Evolutionary conservation across 176 grass and related monocot genomes (phyloP).

Genomic region (Musa acuminata): DNA sequence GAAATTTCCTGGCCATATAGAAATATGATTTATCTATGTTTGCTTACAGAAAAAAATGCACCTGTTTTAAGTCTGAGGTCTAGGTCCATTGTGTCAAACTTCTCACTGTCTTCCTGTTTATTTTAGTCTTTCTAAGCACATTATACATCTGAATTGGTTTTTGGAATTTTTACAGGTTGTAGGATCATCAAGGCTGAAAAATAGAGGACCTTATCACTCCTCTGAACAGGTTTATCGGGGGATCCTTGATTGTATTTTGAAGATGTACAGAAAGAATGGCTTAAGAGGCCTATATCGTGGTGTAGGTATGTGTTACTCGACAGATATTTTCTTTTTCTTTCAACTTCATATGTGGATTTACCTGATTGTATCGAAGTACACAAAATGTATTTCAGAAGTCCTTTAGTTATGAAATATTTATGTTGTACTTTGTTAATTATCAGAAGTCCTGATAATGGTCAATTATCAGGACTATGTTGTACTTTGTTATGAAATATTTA

Average conservation of each 20-base stretch:
- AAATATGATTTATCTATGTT: background rate
- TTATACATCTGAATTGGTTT: background rate
- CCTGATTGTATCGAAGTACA: background rate
- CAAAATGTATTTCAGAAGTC: background rate
- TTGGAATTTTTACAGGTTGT: conserved; percentile 39
- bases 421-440: too few relatives aligned
- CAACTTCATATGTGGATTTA: background rate
- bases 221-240: conserved; percentile 68
- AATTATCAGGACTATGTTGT: background rate
- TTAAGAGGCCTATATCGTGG: conserved; percentile 81
- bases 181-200: conserved; percentile 32
- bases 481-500: background rate
- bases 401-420: too few relatives aligned
- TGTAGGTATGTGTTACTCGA: conserved; percentile 47
- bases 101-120: background rate
- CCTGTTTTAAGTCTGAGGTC: background rate
- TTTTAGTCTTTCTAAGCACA: background rate
- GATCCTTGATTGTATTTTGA: conserved; percentile 74
- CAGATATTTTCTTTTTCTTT: background rate
- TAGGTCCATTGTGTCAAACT: background rate
- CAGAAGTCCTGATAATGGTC: background rate
- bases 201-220: conserved; percentile 35
- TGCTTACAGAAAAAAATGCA: background rate
- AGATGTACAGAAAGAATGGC: conserved; percentile 75
- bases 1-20: background rate